phyloP scores from a whole-genome alignment of 2,329 filamentous ascomycete species.

The Aspergillus carbonarius region DNA sequence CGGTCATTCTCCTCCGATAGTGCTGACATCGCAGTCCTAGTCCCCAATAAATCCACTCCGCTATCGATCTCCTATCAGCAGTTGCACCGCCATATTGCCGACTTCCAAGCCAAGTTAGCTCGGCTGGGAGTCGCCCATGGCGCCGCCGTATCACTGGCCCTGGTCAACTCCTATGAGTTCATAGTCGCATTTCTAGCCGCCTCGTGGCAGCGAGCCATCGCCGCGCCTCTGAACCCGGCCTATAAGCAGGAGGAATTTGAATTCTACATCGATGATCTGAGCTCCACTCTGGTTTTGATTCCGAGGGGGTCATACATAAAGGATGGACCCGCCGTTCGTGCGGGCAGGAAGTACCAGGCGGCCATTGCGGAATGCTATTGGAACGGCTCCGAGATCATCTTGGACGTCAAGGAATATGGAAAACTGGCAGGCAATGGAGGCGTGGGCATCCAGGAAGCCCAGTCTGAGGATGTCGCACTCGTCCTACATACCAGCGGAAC shows the following conservation, averaged over 20 bases:
- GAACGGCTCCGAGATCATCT: slow-evolving; percentile 67
- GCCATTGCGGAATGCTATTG: slow-evolving; percentile 88
- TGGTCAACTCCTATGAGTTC: slow-evolving; percentile 84
- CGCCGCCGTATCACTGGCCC: slow-evolving; percentile 76
- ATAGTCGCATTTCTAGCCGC: slow-evolving; percentile 83
- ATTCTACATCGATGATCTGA: slow-evolving; percentile 87
- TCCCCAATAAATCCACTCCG: slow-evolving; percentile 63
- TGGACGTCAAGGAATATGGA: slow-evolving; percentile 76
- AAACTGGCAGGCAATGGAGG: slow-evolving; percentile 58
- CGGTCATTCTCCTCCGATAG: slow-evolving; percentile 56
- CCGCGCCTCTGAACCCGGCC: slow-evolving; percentile 80
- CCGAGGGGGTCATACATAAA: slow-evolving; percentile 67
- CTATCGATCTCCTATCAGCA: slow-evolving; percentile 69
- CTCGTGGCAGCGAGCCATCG: slow-evolving; percentile 79
- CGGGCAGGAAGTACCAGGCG: slow-evolving; percentile 74
- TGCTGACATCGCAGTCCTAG: slow-evolving; percentile 65
- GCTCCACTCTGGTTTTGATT: slow-evolving; percentile 74
- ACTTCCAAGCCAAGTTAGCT: slow-evolving; percentile 77
- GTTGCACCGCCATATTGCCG: slow-evolving; percentile 63
- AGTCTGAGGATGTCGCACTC: slow-evolving; percentile 76
- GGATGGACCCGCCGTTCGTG: slow-evolving; percentile 69
- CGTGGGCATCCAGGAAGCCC: slow-evolving; percentile 53
- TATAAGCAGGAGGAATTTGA: slow-evolving; percentile 91
- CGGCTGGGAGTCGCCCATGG: slow-evolving; percentile 67
- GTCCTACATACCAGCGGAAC: slow-evolving; percentile 84